Evolutionary conservation across 441 rosid genomes (phyloP).

Genomic region (Erysimum pusillum): DNA sequence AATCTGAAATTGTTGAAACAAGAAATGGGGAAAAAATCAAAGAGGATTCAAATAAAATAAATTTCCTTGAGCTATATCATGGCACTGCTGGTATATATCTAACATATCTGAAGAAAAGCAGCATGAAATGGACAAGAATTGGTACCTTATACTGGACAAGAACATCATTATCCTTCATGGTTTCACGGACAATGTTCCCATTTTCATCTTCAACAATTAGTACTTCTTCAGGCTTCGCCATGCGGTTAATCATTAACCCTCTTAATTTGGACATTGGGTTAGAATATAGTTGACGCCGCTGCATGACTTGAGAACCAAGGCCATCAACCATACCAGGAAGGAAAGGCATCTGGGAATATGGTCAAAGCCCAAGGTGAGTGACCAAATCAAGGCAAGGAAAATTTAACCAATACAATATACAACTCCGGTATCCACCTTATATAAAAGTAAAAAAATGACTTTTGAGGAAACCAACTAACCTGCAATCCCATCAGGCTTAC

Average conservation of each 20-base stretch:
- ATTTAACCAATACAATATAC: constrained; percentile 6
- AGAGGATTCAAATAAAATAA: constrained; percentile 3
- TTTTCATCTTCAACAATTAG: constrained; percentile 99
- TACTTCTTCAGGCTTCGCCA: constrained; percentile 99
- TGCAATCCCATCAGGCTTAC: constrained; percentile 88
- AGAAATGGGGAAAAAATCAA: constrained; percentile 4
- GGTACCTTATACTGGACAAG: constrained; percentile 97
- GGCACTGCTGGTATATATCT: constrained; percentile 8
- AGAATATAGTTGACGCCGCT: constrained; percentile 93
- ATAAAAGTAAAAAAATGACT: background rate
- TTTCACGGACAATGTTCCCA: constrained; percentile 99
- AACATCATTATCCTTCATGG: constrained; percentile 99
- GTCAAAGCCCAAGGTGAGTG: constrained; percentile 35
- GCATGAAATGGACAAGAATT: constrained; percentile 9
- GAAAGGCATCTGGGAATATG: constrained; percentile 71
- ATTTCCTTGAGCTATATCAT: constrained; percentile 12
- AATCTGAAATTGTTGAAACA: constrained; percentile 64
- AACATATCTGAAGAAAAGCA: constrained; percentile 22
- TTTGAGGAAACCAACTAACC: constrained; percentile 54
- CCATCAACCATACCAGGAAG: constrained; percentile 90
- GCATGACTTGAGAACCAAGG: constrained; percentile 80
- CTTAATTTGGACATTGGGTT: constrained; percentile 93
- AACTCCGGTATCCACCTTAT: background rate
- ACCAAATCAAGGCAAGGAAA: constrained; percentile 33
- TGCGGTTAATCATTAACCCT: constrained; percentile 96